A percentile compares a stretch with the other conserved stretches of the same genome.
Conservation (phyloP, 2,329 filamentous ascomycete genomes). For the Aspergillus awamori region DNA sequence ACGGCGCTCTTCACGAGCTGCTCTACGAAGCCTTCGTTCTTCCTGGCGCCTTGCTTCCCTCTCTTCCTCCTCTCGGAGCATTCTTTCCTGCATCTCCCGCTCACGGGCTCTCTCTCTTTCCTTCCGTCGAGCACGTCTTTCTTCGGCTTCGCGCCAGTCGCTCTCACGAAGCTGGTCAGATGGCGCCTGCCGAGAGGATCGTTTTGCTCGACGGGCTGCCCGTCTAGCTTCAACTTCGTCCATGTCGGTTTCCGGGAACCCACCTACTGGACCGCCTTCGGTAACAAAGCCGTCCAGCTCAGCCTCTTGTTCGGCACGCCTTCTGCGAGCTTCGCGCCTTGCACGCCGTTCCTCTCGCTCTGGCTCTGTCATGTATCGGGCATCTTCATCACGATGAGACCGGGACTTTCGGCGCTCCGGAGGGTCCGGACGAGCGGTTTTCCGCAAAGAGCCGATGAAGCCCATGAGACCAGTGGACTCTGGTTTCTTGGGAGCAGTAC, state of each 20-base stretch:
- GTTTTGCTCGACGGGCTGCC: conserved; percentile 63
- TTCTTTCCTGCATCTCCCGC: conserved; percentile 41
- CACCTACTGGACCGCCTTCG: conserved; percentile 45
- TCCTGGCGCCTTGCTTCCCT: conserved; percentile 37
- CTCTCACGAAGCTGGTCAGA: conserved; percentile 38
- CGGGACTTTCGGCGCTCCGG: conserved; percentile 43
- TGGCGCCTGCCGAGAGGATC: conserved; percentile 41
- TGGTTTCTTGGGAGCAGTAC: conserved; percentile 64
- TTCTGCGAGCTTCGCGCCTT: conserved; percentile 41
- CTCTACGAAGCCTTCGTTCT: conserved; percentile 37
- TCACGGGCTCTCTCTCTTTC: conserved; percentile 53
- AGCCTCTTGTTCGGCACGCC: conserved; percentile 50
- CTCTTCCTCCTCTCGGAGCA: conserved; percentile 41
- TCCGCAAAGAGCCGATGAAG: conserved; percentile 60
- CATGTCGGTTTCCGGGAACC: conserved; percentile 41
- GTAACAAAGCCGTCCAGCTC: conserved; percentile 52
- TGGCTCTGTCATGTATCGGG: conserved; percentile 36
- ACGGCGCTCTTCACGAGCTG: conserved; percentile 39
- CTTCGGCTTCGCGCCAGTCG: conserved; percentile 40
- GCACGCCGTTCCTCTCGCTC: conserved; percentile 39
- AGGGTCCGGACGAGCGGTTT: conserved; percentile 35
- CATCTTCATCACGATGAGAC: conserved; percentile 41
- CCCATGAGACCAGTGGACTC: conserved; percentile 59
- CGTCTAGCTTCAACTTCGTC: conserved; percentile 64
- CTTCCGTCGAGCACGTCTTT: conserved; percentile 52